A percentile compares a stretch with the other conserved stretches of the same genome.
Conservation (phyloP, 179 eudicot genomes). For the Sideroxylon spinosum region DNA sequence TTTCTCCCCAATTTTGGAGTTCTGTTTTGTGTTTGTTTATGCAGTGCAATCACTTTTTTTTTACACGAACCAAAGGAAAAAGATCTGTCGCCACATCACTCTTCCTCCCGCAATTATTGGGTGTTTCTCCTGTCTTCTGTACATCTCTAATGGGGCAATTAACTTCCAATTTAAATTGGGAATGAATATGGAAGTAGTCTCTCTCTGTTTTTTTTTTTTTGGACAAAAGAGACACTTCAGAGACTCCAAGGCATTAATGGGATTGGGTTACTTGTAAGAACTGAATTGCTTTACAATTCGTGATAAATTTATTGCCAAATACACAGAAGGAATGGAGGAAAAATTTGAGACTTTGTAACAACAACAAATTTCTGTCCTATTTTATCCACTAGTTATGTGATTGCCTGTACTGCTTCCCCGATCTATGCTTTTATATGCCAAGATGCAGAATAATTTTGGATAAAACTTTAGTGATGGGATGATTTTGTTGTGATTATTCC, state of each 20-base stretch:
- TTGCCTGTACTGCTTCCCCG: slow-evolving; percentile 5
- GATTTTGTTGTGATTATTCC: no score
- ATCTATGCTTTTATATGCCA: not conserved
- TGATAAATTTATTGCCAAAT: slow-evolving; percentile 11
- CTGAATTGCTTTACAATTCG: slow-evolving; percentile 16
- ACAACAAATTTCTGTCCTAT: slow-evolving; percentile 10
- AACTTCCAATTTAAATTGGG: slow-evolving; percentile 17
- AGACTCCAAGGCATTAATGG: slow-evolving; percentile 15
- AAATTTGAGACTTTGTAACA: slow-evolving; percentile 13
- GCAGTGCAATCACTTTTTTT: no score
- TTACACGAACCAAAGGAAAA: no score
- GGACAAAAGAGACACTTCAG: slow-evolving; percentile 12
- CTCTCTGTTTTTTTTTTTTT: slow-evolving; percentile 9
- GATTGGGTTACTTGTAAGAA: slow-evolving; percentile 18
- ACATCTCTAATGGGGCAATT: slow-evolving; percentile 5
- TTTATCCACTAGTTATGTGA: slow-evolving; percentile 12
- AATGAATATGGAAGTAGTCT: slow-evolving; percentile 20
- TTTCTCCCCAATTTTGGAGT: no score
- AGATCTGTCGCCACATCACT: not conserved
- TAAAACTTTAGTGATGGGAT: not conserved
- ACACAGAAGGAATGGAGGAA: slow-evolving; percentile 10
- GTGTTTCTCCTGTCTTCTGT: slow-evolving; percentile 8
- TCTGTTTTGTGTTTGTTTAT: no score
- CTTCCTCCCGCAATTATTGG: slow-evolving; percentile 12
- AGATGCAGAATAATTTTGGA: not conserved